These are phyloP conservation scores for Austroboletus niveus DNA, from an alignment of 1,284 basidiomycete species.

Conservation along the genomic window DNA sequence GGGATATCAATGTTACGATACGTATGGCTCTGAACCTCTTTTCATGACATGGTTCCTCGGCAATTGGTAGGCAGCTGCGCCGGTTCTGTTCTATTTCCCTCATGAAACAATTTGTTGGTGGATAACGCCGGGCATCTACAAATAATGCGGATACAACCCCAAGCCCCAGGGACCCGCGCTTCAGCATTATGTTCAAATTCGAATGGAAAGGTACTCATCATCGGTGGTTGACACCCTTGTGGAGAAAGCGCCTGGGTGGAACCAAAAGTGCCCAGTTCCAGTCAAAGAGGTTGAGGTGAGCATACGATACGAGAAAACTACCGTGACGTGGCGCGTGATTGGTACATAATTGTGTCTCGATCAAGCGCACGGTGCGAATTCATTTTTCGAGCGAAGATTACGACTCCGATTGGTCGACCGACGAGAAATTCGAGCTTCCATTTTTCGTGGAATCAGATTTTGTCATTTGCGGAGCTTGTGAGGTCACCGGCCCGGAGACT, in stretches of 20 bases:
- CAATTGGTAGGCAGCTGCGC: conserved; percentile 13
- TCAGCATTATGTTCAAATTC: too few species aligned
- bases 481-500: background rate
- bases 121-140: too few species aligned
- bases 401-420: conserved; percentile 5
- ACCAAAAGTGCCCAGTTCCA: background rate
- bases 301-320: background rate
- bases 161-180: too few species aligned
- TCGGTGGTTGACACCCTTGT: too few species aligned
- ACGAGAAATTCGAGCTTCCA: conserved; percentile 1
- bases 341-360: background rate
- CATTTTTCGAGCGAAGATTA: conserved; percentile 2
- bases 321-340: background rate
- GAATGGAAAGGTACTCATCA: too few species aligned
- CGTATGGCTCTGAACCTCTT: background rate
- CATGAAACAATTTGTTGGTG: conserved; percentile 9
- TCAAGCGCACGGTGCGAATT: conserved; percentile 22
- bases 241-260: background rate
- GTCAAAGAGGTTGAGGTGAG: background rate
- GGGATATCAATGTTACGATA: conserved; percentile 23
- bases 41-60: conserved; percentile 7
- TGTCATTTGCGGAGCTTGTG: background rate
- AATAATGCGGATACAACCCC: too few species aligned
- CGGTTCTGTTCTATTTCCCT: conserved; percentile 5
- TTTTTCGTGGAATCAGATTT: background rate